Evolutionary conservation across 257 asterid genomes (phyloP), one percentile per base, ranked within the genome.

Genomic region (Fraxinus excelsior): DNA sequence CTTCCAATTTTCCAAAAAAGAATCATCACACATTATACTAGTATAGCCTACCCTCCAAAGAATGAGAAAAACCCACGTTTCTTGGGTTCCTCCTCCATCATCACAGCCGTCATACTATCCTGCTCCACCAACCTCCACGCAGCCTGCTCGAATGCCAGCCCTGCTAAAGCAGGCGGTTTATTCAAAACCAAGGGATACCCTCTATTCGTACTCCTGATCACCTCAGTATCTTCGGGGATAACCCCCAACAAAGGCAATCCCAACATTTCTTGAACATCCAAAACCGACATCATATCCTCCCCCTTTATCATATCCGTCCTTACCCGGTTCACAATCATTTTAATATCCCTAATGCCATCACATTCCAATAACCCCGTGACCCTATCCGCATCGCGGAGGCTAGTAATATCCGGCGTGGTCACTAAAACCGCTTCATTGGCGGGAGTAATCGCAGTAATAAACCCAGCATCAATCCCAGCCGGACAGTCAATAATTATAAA

Each of bases 121-220:
- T 95, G 99, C 88, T 95, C 99, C 68, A 91, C 98, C 91, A 95
- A 75, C 86, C 99, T 85, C 99, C 98, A 95, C 0, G 99, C 99
- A 0, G 98, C 99, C 85, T 95, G 99, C 82, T 95, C 98, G 34
- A 95, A 95, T 0, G 99, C 97, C 83, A 93, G 81, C 23, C 99
- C 99, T 0, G 99, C 98, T 84, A 93, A 62, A 2, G 98, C 93
- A 0, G 99, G 98, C 19, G 99, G 98, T 87, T 90, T 95, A 80
- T 95, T 95, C 85, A 95, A 80, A 37, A 91, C 99, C 88, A 95
- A 84, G 0, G 99, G 99, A 66, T 87, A 90, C 25, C 98, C 98
- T 79, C 97, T 79, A 67, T 95, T 95, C 0, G 98, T 93, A 83
- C 98, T 95, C 84, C 99, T 81, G 53, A 95, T 91, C 80, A 95